These are phyloP conservation scores for Trichoderma erinaceum DNA, from an alignment of 495 filamentous ascomycete species.

Conservation along the genomic window DNA sequence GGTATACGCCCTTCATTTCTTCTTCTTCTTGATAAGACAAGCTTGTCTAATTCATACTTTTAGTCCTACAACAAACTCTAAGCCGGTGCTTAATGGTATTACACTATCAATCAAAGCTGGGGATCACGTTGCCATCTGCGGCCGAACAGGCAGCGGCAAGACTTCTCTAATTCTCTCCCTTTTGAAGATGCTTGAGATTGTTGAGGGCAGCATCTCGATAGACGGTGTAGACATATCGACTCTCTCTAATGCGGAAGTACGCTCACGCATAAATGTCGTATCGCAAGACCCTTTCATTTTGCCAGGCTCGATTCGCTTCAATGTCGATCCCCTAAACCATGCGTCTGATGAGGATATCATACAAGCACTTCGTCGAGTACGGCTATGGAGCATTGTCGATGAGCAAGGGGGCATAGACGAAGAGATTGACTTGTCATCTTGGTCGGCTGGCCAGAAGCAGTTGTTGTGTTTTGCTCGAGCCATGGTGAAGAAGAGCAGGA, in stretches of 20 bases:
- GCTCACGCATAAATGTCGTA: constrained; percentile 34
- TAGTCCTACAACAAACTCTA: not conserved
- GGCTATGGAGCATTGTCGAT: constrained; percentile 32
- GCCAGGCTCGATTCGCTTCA: constrained; percentile 36
- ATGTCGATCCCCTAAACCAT: constrained; percentile 34
- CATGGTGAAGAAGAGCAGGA: constrained; percentile 25
- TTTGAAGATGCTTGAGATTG: constrained; percentile 32
- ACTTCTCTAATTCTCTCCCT: constrained; percentile 29
- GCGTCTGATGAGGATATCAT: constrained; percentile 29
- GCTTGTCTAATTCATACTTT: not conserved
- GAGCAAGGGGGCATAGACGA: constrained; percentile 33
- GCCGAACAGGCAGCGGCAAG: constrained; percentile 39
- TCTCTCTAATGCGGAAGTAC: constrained; percentile 22
- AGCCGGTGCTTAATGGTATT: constrained; percentile 17
- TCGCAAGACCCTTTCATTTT: constrained; percentile 41
- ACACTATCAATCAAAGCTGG: constrained; percentile 26
- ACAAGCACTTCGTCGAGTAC: constrained; percentile 28
- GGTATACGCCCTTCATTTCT: not conserved
- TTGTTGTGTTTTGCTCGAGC: constrained; percentile 43
- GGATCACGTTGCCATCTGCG: constrained; percentile 41
- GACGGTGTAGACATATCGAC: constrained; percentile 36
- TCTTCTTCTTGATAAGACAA: constrained; percentile 6
- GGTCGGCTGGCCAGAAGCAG: constrained; percentile 42
- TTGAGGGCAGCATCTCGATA: constrained; percentile 30
- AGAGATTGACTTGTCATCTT: constrained; percentile 27